Evolutionary conservation across 2,329 filamentous ascomycete species (phyloP).

Genomic region (Rachicladosporium sp.): DNA sequence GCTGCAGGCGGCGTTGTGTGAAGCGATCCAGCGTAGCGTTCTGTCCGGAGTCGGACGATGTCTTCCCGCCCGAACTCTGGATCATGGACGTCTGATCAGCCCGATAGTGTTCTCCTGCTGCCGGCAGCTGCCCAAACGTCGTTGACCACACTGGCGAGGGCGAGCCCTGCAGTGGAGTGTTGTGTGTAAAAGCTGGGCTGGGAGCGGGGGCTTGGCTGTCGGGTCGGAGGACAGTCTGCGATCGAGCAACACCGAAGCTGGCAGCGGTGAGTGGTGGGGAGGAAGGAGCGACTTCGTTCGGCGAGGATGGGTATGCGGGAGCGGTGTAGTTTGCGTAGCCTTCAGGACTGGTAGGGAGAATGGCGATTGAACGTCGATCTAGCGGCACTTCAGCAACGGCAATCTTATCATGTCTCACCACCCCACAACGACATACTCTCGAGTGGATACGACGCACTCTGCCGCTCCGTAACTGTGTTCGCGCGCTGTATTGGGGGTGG

Average conservation of each 20-base stretch:
- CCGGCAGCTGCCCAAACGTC: slow-evolving; percentile 3
- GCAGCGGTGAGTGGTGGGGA: slow-evolving; percentile 7
- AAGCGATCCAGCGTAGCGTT: slow-evolving; percentile 21
- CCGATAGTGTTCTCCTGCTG: slow-evolving; percentile 3
- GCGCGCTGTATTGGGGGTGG: slow-evolving; percentile 4
- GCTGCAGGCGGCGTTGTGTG: slow-evolving; percentile 26
- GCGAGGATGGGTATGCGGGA: slow-evolving; percentile 4
- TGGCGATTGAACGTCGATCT: slow-evolving; percentile 16
- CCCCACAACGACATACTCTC: slow-evolving; percentile 2
- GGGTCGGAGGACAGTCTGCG: slow-evolving; percentile 16
- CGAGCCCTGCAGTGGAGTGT: slow-evolving; percentile 1
- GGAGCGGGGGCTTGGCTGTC: slow-evolving; percentile 5
- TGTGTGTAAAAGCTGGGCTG: slow-evolving; percentile 1
- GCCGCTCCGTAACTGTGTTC: slow-evolving; percentile 1
- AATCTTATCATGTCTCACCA: background rate
- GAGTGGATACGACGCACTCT: background rate
- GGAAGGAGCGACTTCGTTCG: slow-evolving; percentile 6
- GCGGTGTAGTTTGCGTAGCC: slow-evolving; percentile 5
- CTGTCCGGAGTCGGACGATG: slow-evolving; percentile 23
- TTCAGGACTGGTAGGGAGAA: slow-evolving; percentile 7
- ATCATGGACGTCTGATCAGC: slow-evolving; percentile 17
- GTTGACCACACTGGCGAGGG: slow-evolving; percentile 5
- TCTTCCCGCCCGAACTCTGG: slow-evolving; percentile 16
- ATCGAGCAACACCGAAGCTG: slow-evolving; percentile 11
- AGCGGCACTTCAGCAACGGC: slow-evolving; percentile 1